A percentile compares a stretch with the other conserved stretches of the same genome.
These are phyloP conservation scores for Ophiostoma populinum DNA, from an alignment of 2,329 filamentous ascomycete species.

Conservation along the genomic window DNA sequence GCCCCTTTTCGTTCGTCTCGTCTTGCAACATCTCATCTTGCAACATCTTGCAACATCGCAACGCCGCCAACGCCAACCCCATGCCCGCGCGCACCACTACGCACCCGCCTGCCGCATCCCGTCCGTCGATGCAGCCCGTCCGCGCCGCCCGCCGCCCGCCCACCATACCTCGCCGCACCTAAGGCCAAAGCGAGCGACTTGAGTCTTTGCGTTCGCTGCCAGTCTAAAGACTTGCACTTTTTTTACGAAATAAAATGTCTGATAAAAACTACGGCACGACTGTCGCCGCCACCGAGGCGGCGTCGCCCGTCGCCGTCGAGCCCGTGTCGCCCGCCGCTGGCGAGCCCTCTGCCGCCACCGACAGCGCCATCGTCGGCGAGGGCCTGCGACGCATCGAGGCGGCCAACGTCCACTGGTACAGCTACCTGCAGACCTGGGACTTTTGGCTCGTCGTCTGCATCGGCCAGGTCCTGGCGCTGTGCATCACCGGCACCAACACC, in stretches of 20 bases:
- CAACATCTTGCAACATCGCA: too few relatives aligned
- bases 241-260: background rate
- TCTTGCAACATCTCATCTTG: too few relatives aligned
- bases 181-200: slow-evolving; percentile 40
- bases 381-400: slow-evolving; percentile 39
- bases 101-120: slow-evolving; percentile 18
- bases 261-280: slow-evolving; percentile 3
- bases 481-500: slow-evolving; percentile 86
- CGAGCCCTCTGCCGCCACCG: slow-evolving; percentile 11
- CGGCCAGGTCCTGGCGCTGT: slow-evolving; percentile 72
- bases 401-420: slow-evolving; percentile 40
- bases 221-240: slow-evolving; percentile 33
- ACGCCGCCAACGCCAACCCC: too few relatives aligned
- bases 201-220: slow-evolving; percentile 48
- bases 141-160: background rate
- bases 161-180: slow-evolving; percentile 15
- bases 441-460: slow-evolving; percentile 74
- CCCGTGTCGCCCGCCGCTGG: slow-evolving; percentile 8
- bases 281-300: background rate
- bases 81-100: slow-evolving; percentile 19
- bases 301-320: too few relatives aligned
- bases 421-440: slow-evolving; percentile 67
- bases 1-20: too few relatives aligned
- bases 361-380: slow-evolving; percentile 25
- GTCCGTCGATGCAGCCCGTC: background rate